Evolutionary conservation across 2,329 filamentous ascomycete species (phyloP), one percentile per base, ranked within the genome.

Genomic region (Xylaria digitata): DNA sequence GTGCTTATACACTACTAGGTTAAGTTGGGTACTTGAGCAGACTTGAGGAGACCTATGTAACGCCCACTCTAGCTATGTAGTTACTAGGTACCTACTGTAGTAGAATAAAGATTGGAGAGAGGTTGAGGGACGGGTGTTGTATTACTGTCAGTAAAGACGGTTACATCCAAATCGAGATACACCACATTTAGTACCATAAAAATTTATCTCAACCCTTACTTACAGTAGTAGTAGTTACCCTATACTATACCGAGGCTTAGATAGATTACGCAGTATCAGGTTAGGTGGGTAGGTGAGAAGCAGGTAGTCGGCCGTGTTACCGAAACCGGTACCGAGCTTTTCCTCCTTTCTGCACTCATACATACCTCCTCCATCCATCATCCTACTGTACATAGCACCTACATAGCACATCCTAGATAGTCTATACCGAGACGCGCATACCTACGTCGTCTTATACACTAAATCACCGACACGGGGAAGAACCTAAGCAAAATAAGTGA

Each of bases 271-370:
- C 37, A 40, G 37, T 40, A 40, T 1, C 15, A 50, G 32, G 9
- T 50, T 50, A 32, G 48, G 23, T 30, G 26, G 15, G 48, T 50
- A 50, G n/a, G 32, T 19, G 2, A 4, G 37, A 40, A 56, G 15
- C 15, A 43, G 9, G 23, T 50, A 34, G 30, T 48, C 30, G 49
- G 62, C 23, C 21, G 55, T 60, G 62, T 64, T 64, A 53, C 62
- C 56, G 56, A 65, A 37, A 49, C 50, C 34, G 32, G 62, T 60
- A 55, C 49, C 43, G 42, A 53, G 3, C 21, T 49, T 54, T 65
- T 9, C 40, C 30, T 32, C 32, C 30, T 53, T 11, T 53, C 49
- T 23, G 15, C 11, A 11, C 23, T 15, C 37, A 40, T 15, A 15
- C 37, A 11, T 40, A 40, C 15, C 8, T 26, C 26, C 26, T 5